These are phyloP conservation scores for Carex sylvatica DNA, from an alignment of 202 grass and related monocot species.

Conservation along the genomic window DNA sequence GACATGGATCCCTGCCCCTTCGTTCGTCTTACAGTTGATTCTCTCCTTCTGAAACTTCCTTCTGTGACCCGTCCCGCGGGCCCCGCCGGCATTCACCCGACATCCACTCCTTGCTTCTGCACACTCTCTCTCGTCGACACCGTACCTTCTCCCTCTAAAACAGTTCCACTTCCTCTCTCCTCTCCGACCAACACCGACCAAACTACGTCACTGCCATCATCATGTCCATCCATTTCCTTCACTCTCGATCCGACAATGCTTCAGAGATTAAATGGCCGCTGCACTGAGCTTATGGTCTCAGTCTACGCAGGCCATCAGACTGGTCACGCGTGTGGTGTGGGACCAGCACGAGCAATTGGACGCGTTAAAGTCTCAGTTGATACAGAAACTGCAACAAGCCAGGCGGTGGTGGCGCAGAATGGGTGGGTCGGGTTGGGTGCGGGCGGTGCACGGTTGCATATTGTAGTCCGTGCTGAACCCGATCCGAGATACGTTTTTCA, in stretches of 20 bases:
- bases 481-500: constrained; percentile 94
- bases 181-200: constrained; percentile 13
- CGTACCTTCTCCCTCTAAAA: constrained; percentile 39
- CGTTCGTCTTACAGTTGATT: constrained; percentile 73
- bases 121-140: constrained; percentile 54
- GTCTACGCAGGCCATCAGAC: constrained; percentile 55
- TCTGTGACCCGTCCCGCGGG: constrained; percentile 41
- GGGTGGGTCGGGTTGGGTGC: constrained; percentile 68
- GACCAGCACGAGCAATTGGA: constrained; percentile 42
- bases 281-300: constrained; percentile 52
- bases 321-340: constrained; percentile 47
- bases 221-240: constrained; percentile 51
- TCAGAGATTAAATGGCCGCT: constrained; percentile 41
- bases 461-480: constrained; percentile 76
- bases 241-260: constrained; percentile 65
- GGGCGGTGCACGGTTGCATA: constrained; percentile 51
- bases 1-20: constrained; percentile 97
- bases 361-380: constrained; percentile 51
- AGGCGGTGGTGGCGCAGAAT: constrained; percentile 50
- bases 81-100: constrained; percentile 60
- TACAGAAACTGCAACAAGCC: constrained; percentile 41
- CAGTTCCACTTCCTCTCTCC: constrained; percentile 55
- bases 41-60: constrained; percentile 76
- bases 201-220: neutral
- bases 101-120: constrained; percentile 83